Conservation (phyloP, 2,329 filamentous ascomycete genomes). For the Lomentospora prolificans region DNA sequence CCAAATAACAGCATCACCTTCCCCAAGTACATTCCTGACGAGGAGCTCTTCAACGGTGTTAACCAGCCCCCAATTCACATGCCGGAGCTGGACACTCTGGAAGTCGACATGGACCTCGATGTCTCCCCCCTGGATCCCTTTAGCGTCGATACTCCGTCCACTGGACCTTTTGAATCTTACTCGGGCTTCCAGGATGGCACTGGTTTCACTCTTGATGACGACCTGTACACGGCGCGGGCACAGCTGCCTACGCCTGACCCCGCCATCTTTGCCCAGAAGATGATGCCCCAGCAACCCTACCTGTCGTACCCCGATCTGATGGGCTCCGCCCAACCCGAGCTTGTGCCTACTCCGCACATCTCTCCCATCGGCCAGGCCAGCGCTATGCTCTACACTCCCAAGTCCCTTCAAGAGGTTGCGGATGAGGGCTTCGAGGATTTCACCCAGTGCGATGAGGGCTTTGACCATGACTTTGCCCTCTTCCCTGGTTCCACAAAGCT, state of each 20-base stretch:
- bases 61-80: slow-evolving; percentile 12
- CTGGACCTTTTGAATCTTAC: slow-evolving; percentile 40
- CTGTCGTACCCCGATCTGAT: background rate
- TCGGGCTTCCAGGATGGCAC: slow-evolving; percentile 51
- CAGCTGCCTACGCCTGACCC: slow-evolving; percentile 28
- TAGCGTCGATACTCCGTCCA: slow-evolving; percentile 15
- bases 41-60: slow-evolving; percentile 32
- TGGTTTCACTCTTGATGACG: slow-evolving; percentile 53
- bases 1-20: slow-evolving; percentile 31
- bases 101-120: slow-evolving; percentile 25
- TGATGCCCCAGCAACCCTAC: slow-evolving; percentile 27
- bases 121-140: slow-evolving; percentile 27
- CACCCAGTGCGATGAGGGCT: slow-evolving; percentile 27
- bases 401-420: slow-evolving; percentile 43
- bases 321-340: background rate
- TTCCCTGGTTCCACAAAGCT: slow-evolving; percentile 38
- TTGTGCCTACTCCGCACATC: slow-evolving; percentile 34
- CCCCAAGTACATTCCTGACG: slow-evolving; percentile 35
- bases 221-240: slow-evolving; percentile 51
- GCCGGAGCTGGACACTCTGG: slow-evolving; percentile 29
- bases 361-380: slow-evolving; percentile 61
- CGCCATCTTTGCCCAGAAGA: slow-evolving; percentile 27
- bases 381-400: slow-evolving; percentile 59
- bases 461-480: slow-evolving; percentile 54
- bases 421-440: slow-evolving; percentile 58